Evolutionary conservation across 495 filamentous ascomycete genomes (phyloP), one percentile per base, ranked within the genome.

Genomic region (Penicillium parvum): DNA sequence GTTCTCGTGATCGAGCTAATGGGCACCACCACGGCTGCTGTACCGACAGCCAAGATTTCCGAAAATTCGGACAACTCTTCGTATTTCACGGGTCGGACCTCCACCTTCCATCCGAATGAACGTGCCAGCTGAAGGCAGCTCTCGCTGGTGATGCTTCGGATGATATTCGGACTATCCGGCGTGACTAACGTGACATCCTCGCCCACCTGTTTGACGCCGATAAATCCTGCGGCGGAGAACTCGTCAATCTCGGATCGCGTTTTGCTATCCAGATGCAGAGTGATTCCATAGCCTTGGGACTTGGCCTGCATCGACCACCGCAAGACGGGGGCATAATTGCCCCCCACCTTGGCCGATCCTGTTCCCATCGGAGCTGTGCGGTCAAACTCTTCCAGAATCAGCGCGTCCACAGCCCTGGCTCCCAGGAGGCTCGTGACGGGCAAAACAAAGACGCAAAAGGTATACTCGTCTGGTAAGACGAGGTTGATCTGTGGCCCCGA

Each of bases 341-440:
- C 73, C 7, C 73, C 73, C 1, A 74, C 54, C 52, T 75, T 75
- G 17, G 58, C 71, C 14, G 47, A 47, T 3, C 73, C 72, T 1
- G 60, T 67, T 0, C 73, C 73, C 11, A 55, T 41, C 4, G 74
- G 72, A 4, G 74, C 72, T 7, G 71, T 60, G 4, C 74, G 61
- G 42, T 77, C 72, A 40, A 76, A 73, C 4, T 75, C 70, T 43
- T 76, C 74, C 12, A 75, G 43, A 9, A 75, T 60, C 12, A 75
- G 43, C 1, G 69, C 72, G 7, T 55, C 55, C 29, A 68, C 44
- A 7, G 68, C 60, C 10, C 52, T 47, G 7, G 50, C 47, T 18
- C 69, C 64, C 34, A 72, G 65, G 30, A 67, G 69, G 5, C 66
- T 55, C 2, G 51, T 53, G 4, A 52, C 53, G 3, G 71, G 70